Evolutionary conservation across 257 asterid species (phyloP).

Genomic region (Solanum pennellii): DNA sequence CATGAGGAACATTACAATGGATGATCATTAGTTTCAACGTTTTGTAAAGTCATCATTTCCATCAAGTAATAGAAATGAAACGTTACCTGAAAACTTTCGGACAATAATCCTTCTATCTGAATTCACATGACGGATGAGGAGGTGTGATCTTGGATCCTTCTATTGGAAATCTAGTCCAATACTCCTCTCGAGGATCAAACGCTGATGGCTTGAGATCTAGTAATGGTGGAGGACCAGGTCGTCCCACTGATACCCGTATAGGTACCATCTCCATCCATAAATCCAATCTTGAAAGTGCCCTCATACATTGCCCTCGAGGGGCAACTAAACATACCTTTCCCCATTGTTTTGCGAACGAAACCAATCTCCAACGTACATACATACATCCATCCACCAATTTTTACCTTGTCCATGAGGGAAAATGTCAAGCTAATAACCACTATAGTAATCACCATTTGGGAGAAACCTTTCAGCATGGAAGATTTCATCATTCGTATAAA

Average conservation of each 20-base stretch:
- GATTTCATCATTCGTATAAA: conserved; percentile 39
- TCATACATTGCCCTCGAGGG: conserved; percentile 53
- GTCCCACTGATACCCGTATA: conserved; percentile 7
- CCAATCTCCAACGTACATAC: conserved; percentile 91
- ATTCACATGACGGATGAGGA: not conserved
- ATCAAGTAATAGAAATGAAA: not conserved
- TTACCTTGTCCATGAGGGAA: conserved; percentile 83
- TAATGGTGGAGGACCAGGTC: not conserved
- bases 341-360: conserved; percentile 65
- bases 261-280: conserved; percentile 85
- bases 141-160: not conserved
- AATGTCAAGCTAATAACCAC: conserved; percentile 65
- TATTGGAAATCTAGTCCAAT: not conserved
- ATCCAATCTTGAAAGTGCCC: conserved; percentile 55
- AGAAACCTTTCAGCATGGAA: conserved; percentile 67
- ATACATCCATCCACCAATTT: conserved; percentile 91
- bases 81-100: not conserved
- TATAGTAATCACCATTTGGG: conserved; percentile 76
- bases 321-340: conserved; percentile 70
- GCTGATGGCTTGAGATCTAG: not conserved
- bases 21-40: not conserved
- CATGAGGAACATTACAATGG: not conserved
- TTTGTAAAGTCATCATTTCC: not conserved
- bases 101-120: not conserved
- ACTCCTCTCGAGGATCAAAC: not conserved